Base-by-base conservation (phyloP, 2,329 filamentous ascomycete genomes). In the Claviceps maximensis region DNA sequence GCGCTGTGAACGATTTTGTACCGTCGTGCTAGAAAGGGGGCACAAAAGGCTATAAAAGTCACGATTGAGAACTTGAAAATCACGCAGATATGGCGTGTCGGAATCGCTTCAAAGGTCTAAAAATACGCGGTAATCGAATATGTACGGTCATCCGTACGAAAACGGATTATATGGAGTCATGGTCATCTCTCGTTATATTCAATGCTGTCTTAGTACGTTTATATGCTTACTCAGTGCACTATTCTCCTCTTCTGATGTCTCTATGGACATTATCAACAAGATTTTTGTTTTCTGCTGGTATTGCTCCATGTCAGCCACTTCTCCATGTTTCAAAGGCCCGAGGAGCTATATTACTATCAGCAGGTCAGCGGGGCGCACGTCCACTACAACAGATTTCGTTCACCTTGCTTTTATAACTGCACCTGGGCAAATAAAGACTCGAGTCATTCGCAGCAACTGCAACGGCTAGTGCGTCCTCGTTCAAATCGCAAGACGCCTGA, bases 1-100 rank as follows among this genome's bases (percentile, higher is more conserved):
- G 82, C 80, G n/a, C 23, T 56, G 52, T 54, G 25, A 49, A 47
- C 27, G 19, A 13, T 36, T 21, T 12, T 9, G 27, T 29, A 27
- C 23, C 8, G 44, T 5, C 23, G 19, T 23, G 21, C 25, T 2
- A 25, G 19, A 5, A 33, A 23, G 1, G 12, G 17, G 29, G 17
- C 42, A 42, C 12, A 27, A 46, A 19, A 6, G 9, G 15, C 42
- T 19, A 23, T n/a, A 3, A n/a, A n/a, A 15, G 42, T 38, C 17
- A 40, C 10, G 17, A 17, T 29, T 23, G 36, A 21, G 15, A 2
- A 12, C 17, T 13, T 36, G 21, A 7, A 19, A 17, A 45, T 4
- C 19, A 13, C 12, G 7, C 19, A 21, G 19, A 19, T 8, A 15
- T 5, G 21, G 21, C 15, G 19, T 31, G 21, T 15, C 15, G 4